Conservation (phyloP, 257 asterid genomes). For the Phtheirospermum japonicum region DNA sequence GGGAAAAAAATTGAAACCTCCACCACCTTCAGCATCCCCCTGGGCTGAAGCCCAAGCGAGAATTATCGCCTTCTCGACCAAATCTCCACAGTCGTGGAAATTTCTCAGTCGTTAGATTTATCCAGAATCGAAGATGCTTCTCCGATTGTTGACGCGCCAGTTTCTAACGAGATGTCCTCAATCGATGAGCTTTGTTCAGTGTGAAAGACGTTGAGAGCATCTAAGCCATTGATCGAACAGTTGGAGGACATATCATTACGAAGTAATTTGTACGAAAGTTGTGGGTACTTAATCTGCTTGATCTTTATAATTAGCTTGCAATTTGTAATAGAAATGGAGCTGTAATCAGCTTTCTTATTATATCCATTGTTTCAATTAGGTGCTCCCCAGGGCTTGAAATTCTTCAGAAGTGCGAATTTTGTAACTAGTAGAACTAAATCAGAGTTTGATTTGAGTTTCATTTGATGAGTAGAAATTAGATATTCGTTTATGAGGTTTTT, state of each 20-base stretch:
- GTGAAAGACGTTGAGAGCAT: slow-evolving; percentile 54
- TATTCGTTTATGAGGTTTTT: too few relatives aligned
- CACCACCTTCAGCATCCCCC: slow-evolving; percentile 65
- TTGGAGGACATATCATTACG: slow-evolving; percentile 49
- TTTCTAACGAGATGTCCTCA: slow-evolving; percentile 60
- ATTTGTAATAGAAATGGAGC: too few relatives aligned
- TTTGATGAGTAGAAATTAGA: too few relatives aligned
- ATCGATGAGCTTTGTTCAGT: slow-evolving; percentile 80
- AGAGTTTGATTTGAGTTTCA: too few relatives aligned
- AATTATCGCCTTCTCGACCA: slow-evolving; percentile 76
- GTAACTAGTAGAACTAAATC: too few relatives aligned
- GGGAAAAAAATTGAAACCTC: too few relatives aligned
- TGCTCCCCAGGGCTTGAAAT: slow-evolving; percentile 71
- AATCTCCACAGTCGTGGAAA: slow-evolving; percentile 73
- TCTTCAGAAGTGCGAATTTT: slow-evolving; percentile 62
- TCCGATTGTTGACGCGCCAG: slow-evolving; percentile 49
- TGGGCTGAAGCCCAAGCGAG: slow-evolving; percentile 62
- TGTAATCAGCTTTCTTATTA: slow-evolving; percentile 25
- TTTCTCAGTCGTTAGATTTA: slow-evolving; percentile 65
- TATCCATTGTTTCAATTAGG: slow-evolving; percentile 57
- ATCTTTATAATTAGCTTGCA: slow-evolving; percentile 6
- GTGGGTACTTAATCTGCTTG: slow-evolving; percentile 20
- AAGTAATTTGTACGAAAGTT: slow-evolving; percentile 51
- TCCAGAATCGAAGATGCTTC: slow-evolving; percentile 77
- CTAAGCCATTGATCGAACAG: slow-evolving; percentile 68